Evolutionary conservation across 208 protist genomes (phyloP).

Genomic region (Lotmaria passim): DNA sequence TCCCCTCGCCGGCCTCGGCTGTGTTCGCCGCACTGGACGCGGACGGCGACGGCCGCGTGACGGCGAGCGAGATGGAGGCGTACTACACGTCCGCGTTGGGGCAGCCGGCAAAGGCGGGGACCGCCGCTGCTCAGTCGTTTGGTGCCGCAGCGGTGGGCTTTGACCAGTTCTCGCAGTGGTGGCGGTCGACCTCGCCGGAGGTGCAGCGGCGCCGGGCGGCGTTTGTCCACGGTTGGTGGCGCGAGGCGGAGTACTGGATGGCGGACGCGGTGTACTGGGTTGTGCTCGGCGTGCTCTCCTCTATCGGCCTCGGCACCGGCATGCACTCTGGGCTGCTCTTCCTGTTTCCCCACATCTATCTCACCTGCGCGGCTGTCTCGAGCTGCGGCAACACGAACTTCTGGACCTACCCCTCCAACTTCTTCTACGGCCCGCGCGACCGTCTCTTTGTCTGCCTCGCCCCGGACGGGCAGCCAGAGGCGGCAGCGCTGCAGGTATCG

Average conservation of each 20-base stretch:
- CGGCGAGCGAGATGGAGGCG: constrained; percentile 45
- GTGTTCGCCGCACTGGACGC: constrained; percentile 59
- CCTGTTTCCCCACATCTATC: constrained; percentile 95
- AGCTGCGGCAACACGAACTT: constrained; percentile 89
- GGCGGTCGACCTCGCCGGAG: constrained; percentile 48
- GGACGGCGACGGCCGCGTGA: constrained; percentile 58
- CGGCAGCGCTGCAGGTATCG: constrained; percentile 14
- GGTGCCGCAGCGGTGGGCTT: constrained; percentile 33
- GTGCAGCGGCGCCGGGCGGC: constrained; percentile 45
- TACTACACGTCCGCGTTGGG: constrained; percentile 61
- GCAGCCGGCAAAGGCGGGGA: constrained; percentile 19
- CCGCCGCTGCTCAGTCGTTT: constrained; percentile 36
- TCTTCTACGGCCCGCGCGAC: constrained; percentile 77
- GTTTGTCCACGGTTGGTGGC: constrained; percentile 64
- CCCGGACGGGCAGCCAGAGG: constrained; percentile 17
- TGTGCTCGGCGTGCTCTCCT: constrained; percentile 90
- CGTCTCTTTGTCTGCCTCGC: constrained; percentile 74
- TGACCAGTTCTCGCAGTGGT: constrained; percentile 60
- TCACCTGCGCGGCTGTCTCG: constrained; percentile 82
- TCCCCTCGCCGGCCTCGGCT: constrained; percentile 38
- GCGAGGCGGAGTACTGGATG: constrained; percentile 81
- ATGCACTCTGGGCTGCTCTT: constrained; percentile 96
- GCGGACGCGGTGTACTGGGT: constrained; percentile 91
- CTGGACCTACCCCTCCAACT: constrained; percentile 88
- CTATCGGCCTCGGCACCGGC: constrained; percentile 93